Base-by-base conservation (phyloP, 106 monocot genomes). In the Alisma plantagoaquatica region DNA sequence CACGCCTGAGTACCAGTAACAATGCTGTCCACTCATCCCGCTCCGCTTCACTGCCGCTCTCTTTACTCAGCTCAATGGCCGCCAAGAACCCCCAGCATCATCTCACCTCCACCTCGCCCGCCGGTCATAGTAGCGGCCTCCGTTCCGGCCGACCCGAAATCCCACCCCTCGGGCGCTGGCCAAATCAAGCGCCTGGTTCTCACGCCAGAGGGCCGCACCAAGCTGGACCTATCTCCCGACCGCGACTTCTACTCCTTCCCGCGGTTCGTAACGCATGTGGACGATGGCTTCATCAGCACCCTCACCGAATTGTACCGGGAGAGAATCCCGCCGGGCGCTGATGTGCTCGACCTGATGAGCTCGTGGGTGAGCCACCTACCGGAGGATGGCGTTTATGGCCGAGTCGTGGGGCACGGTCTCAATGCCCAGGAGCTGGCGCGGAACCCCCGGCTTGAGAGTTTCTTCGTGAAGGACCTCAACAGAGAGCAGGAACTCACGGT, bases 281-380 rank as follows among this genome's bases (percentile, higher is more conserved):
- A 83, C 49, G 77, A 76, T 33, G 63, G 61, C 57, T 90, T 90
- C 75, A 64, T 83, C 45, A 26, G 63, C 3, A 32, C 76, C 6
- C 57, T 90, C 23, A 74, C 83, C 3, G 67, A 59, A 14, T 56
- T 90, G 32, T 90, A 80, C 67, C 49, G 76, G 23, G 83, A 83
- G 27, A 42, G 80, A 23, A 23, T 90, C 32, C 23, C 32, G 3
- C 38, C 59, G 1, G 89, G 61, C 11, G 51, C 21, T 54, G 77
- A 71, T 27, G 57, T 90, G 21, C 58, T 90, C 5, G 83, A 83
- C 61, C 49, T 90, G 14, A 90, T 90, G 89, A 83, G 83, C 75
- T 89, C 88, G 4, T 89, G 88, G 88, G 83, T 89, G n/a, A 89
- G 88, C 67, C 88, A 89, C 57, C 60, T 89, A 43, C 88, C 79